Percentiles rank a stretch among this genome's conserved stretches.
phyloP scores from a whole-genome alignment of 106 monocot species.

The Narthecium ossifragum region DNA sequence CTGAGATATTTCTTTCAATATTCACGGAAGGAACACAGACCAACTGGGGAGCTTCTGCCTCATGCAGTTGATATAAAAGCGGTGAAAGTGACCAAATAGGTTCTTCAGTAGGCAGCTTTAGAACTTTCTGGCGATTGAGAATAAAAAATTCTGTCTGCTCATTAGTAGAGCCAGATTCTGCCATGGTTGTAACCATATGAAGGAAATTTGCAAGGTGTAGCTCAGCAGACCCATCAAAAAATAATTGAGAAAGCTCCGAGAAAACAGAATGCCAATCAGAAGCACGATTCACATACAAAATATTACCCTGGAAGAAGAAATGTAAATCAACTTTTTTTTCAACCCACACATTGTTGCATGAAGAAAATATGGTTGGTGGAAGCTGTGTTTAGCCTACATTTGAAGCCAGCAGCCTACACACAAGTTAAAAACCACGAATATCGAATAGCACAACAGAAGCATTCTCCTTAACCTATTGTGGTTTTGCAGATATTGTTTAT shows the following conservation, averaged over 20 bases:
- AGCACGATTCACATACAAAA: slow-evolving; percentile 38
- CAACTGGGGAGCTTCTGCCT: background rate
- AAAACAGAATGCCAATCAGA: slow-evolving; percentile 73
- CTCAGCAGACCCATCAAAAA: slow-evolving; percentile 65
- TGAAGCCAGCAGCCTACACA: no score
- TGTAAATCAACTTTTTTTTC: background rate
- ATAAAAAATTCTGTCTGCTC: slow-evolving; percentile 80
- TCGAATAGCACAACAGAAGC: no score
- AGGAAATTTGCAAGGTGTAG: slow-evolving; percentile 93
- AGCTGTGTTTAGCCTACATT: no score
- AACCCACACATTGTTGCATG: no score
- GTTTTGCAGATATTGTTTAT: no score
- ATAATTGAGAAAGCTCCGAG: slow-evolving; percentile 77
- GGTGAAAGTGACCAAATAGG: slow-evolving; percentile 53
- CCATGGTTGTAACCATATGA: slow-evolving; percentile 88
- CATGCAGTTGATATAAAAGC: background rate
- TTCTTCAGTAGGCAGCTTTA: slow-evolving; percentile 62
- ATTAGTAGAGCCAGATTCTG: slow-evolving; percentile 47
- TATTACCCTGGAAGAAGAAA: slow-evolving; percentile 55
- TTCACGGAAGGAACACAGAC: background rate
- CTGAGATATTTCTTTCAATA: slow-evolving; percentile 11
- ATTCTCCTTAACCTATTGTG: background rate
- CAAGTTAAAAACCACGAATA: no score
- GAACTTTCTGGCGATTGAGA: slow-evolving; percentile 68
- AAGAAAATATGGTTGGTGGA: no score